These are phyloP conservation scores for Heterobasidion parviporum DNA, from an alignment of 1,284 basidiomycete species.

Conservation along the genomic window DNA sequence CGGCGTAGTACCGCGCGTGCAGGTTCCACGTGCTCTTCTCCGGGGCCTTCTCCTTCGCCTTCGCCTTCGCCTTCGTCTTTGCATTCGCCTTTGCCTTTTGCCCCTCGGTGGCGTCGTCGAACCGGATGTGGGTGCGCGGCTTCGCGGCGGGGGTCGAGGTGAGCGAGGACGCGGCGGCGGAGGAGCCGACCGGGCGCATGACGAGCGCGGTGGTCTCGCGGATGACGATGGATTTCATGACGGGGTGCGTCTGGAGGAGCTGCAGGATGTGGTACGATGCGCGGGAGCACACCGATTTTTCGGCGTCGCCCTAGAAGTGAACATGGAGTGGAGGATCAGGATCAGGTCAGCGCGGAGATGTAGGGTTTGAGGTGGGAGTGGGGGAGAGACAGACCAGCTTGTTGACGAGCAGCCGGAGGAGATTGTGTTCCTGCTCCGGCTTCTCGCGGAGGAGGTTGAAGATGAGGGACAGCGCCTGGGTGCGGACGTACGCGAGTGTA, in stretches of 20 bases:
- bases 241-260: slow-evolving; percentile 85
- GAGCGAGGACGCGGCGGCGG: slow-evolving; percentile 30
- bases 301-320: slow-evolving; percentile 72
- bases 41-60: neutral
- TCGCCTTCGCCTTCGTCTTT: neutral
- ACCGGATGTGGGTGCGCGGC: slow-evolving; percentile 28
- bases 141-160: slow-evolving; percentile 20
- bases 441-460: slow-evolving; percentile 81
- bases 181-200: slow-evolving; percentile 45
- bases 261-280: slow-evolving; percentile 88
- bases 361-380: neutral
- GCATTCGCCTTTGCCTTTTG: slow-evolving; percentile 11
- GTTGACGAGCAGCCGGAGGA: slow-evolving; percentile 88
- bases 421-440: slow-evolving; percentile 96
- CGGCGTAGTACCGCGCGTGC: slow-evolving; percentile 18
- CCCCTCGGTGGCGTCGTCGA: slow-evolving; percentile 18
- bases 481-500: slow-evolving; percentile 63
- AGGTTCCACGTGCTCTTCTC: slow-evolving; percentile 22
- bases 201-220: slow-evolving; percentile 82
- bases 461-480: slow-evolving; percentile 42
- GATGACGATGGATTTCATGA: slow-evolving; percentile 89
- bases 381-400: slow-evolving; percentile 61
- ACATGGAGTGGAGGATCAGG: neutral
- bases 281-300: slow-evolving; percentile 84
- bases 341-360: neutral